phyloP scores from a whole-genome alignment of 2,329 filamentous ascomycete species.

The Nemania serpens region DNA sequence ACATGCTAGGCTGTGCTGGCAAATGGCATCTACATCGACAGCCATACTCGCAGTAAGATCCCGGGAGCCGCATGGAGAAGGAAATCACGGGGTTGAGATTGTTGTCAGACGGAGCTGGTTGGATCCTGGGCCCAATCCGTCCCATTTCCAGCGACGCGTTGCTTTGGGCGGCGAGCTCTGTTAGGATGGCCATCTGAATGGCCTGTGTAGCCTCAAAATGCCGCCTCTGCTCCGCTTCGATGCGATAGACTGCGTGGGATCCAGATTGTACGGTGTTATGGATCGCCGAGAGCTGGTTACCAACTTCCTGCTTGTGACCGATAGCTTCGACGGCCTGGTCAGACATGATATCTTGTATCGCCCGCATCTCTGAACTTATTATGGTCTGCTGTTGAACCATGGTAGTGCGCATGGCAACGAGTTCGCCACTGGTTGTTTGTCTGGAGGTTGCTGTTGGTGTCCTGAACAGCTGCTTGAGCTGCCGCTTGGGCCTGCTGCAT shows the following conservation, averaged over 20 bases:
- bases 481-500: neutral
- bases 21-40: conserved; percentile 10
- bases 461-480: neutral
- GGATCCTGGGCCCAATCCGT: neutral
- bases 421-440: conserved; percentile 4
- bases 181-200: conserved; percentile 2
- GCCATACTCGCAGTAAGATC: neutral
- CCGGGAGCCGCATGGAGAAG: conserved; percentile 1
- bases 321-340: neutral
- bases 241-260: neutral
- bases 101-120: neutral
- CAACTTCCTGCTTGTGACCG: neutral
- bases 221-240: neutral
- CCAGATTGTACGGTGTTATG: neutral
- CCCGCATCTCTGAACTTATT: neutral
- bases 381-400: neutral
- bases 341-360: neutral
- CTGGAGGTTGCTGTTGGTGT: conserved; percentile 4
- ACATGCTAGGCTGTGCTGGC: neutral
- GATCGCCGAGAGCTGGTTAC: neutral
- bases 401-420: neutral
- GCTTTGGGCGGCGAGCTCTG: neutral
- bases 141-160: neutral
- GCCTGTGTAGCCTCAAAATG: conserved; percentile 2
- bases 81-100: neutral